These are phyloP conservation scores for Eimeria zaria DNA, from an alignment of 169 alveolate genomes.

Conservation along the genomic window DNA sequence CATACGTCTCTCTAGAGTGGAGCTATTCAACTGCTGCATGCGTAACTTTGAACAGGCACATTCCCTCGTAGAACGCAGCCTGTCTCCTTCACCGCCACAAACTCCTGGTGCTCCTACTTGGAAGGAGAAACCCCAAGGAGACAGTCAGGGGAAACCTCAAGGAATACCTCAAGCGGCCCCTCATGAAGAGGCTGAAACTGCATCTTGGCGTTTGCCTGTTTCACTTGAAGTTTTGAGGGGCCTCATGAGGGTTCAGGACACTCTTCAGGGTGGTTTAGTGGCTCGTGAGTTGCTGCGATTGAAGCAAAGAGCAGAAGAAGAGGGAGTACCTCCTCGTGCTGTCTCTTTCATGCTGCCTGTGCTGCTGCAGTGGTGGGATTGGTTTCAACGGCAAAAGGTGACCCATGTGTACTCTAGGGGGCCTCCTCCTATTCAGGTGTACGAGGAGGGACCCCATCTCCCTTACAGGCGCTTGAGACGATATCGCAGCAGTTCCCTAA, in stretches of 20 bases:
- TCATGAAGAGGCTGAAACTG: no score
- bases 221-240: background rate
- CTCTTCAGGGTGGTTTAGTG: background rate
- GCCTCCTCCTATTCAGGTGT: slow-evolving; percentile 18
- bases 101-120: background rate
- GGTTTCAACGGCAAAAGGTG: background rate
- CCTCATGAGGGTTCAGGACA: background rate
- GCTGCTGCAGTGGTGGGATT: slow-evolving; percentile 30
- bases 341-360: slow-evolving; percentile 27
- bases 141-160: background rate
- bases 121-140: background rate
- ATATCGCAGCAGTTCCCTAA: no score
- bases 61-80: background rate
- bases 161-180: no score
- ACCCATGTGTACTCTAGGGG: background rate
- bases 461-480: background rate
- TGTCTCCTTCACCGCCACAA: background rate
- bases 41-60: background rate
- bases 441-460: background rate
- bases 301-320: background rate
- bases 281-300: background rate
- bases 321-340: background rate
- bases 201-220: background rate
- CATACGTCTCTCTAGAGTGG: background rate
- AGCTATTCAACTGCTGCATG: background rate